Evolutionary conservation across 1,284 basidiomycete species (phyloP).

Genomic region (Cutaneotrichosporon sp.): DNA sequence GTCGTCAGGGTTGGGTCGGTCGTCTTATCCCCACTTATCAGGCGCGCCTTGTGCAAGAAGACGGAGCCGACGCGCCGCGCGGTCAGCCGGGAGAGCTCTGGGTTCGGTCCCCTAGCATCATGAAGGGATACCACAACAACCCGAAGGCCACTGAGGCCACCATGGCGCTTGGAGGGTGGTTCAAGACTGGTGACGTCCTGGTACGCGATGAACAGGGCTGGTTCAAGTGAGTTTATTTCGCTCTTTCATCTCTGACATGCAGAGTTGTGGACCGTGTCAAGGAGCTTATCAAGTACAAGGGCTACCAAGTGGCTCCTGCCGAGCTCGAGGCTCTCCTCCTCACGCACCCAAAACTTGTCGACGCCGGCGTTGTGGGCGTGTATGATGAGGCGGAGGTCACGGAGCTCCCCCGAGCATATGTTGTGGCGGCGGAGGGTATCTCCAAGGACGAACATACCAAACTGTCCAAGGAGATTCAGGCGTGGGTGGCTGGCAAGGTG

Average conservation of each 20-base stretch:
- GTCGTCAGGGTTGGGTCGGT: conserved; percentile 62
- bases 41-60: conserved; percentile 59
- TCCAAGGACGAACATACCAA: conserved; percentile 35
- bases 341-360: conserved; percentile 64
- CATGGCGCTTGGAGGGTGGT: conserved; percentile 55
- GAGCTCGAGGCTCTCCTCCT: conserved; percentile 72
- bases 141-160: conserved; percentile 60
- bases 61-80: conserved; percentile 50
- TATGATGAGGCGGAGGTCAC: conserved; percentile 60
- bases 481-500: conserved; percentile 60
- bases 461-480: conserved; percentile 54
- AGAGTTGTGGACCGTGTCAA: conserved; percentile 56
- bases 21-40: conserved; percentile 70
- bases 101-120: conserved; percentile 68
- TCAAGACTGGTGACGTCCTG: conserved; percentile 73
- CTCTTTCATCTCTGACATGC: conserved; percentile 28
- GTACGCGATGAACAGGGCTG: conserved; percentile 59
- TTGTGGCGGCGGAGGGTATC: conserved; percentile 56
- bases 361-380: conserved; percentile 67
- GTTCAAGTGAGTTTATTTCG: conserved; percentile 55
- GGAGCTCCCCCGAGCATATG: conserved; percentile 62
- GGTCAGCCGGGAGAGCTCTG: conserved; percentile 73
- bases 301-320: conserved; percentile 66
- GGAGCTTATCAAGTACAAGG: conserved; percentile 73
- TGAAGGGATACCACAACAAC: conserved; percentile 69